Conservation (phyloP, 331 rosid genomes). For the Stylosanthes scabra region DNA sequence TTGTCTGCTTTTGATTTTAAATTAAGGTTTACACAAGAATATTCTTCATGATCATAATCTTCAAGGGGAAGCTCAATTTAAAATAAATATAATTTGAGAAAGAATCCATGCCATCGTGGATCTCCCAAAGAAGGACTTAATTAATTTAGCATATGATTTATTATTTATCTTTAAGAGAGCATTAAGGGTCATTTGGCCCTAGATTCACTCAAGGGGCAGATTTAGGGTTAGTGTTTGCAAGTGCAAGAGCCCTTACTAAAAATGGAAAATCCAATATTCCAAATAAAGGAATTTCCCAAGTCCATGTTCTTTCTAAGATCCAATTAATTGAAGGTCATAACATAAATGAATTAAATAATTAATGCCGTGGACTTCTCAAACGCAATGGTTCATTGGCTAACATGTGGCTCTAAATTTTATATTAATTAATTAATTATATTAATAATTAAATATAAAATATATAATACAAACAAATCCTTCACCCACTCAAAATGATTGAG, state of each 20-base stretch:
- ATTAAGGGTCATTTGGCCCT: slow-evolving; percentile 61
- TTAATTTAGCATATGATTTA: not conserved
- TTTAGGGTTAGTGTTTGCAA: slow-evolving; percentile 17
- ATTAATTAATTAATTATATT: too few species aligned
- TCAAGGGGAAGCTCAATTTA: not conserved
- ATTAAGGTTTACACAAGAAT: slow-evolving; percentile 14
- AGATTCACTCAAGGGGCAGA: slow-evolving; percentile 55
- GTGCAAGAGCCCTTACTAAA: not conserved
- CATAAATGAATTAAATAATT: slow-evolving; percentile 25
- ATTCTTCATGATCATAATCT: slow-evolving; percentile 11
- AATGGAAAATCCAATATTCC: not conserved
- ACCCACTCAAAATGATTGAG: slow-evolving; percentile 7
- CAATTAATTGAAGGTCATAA: slow-evolving; percentile 1
- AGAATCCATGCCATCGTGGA: slow-evolving; percentile 7
- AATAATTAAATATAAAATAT: not conserved
- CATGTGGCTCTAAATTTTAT: slow-evolving; percentile 7
- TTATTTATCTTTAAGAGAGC: not conserved
- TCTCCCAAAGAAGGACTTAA: slow-evolving; percentile 5
- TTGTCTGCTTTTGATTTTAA: slow-evolving; percentile 6
- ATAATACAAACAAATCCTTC: not conserved
- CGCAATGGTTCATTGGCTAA: slow-evolving; percentile 14
- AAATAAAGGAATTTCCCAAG: slow-evolving; percentile 8
- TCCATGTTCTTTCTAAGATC: slow-evolving; percentile 39
- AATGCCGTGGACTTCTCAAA: slow-evolving; percentile 11
- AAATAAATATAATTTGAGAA: not conserved